phyloP scores from a whole-genome alignment of 208 protist genomes.

The Crithidia fasciculata region DNA sequence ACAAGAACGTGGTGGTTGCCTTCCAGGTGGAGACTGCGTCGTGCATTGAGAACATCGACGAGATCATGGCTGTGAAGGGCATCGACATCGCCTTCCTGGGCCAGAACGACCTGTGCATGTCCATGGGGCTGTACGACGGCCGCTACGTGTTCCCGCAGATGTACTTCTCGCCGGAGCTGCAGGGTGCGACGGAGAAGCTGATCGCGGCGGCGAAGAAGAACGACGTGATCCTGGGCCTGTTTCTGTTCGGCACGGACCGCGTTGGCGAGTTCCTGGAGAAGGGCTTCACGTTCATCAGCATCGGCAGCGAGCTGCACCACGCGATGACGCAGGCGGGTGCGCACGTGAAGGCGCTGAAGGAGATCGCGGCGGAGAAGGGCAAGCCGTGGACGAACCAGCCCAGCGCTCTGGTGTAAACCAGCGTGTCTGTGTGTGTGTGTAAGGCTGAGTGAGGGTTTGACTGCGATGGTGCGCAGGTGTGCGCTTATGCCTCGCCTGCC shows the following conservation, averaged over 20 bases:
- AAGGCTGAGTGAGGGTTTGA: no score
- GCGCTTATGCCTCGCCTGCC: no score
- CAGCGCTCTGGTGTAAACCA: constrained; percentile 64
- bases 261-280: constrained; percentile 84
- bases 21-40: constrained; percentile 83
- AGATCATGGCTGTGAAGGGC: constrained; percentile 82
- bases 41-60: constrained; percentile 83
- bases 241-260: constrained; percentile 81
- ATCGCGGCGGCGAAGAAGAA: constrained; percentile 71
- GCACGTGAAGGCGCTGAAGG: constrained; percentile 61
- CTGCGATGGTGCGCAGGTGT: no score
- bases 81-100: constrained; percentile 84
- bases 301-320: constrained; percentile 82
- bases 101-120: constrained; percentile 88
- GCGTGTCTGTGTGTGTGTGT: no score
- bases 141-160: constrained; percentile 86
- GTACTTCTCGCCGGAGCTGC: constrained; percentile 80
- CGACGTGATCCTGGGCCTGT: constrained; percentile 76
- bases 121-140: constrained; percentile 81
- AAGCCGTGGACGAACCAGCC: constrained; percentile 74
- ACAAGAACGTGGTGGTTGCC: constrained; percentile 81
- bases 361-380: constrained; percentile 56
- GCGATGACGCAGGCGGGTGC: constrained; percentile 73
- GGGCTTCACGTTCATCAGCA: constrained; percentile 85
- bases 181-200: constrained; percentile 66